phyloP scores from a whole-genome alignment of 495 filamentous ascomycete species.

The Podospora pseudopauciseta region DNA sequence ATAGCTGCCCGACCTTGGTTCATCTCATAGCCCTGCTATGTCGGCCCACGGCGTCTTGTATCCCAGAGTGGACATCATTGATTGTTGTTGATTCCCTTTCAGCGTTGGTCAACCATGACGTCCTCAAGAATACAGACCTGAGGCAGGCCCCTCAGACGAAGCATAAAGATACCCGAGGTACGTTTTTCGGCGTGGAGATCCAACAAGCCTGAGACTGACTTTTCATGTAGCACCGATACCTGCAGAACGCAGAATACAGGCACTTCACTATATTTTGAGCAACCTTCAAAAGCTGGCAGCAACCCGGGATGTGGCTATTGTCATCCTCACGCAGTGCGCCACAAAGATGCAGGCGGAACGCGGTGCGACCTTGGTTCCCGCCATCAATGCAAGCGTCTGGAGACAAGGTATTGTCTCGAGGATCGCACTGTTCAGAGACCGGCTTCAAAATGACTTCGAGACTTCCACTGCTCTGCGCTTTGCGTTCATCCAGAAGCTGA shows the following conservation, averaged over 20 bases:
- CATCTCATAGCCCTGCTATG: slow-evolving; percentile 73
- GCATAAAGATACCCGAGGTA: not conserved
- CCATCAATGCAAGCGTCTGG: slow-evolving; percentile 65
- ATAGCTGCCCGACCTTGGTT: slow-evolving; percentile 55
- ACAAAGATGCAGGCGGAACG: slow-evolving; percentile 61
- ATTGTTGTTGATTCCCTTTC: slow-evolving; percentile 77
- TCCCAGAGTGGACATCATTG: slow-evolving; percentile 57
- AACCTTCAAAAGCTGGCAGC: slow-evolving; percentile 64
- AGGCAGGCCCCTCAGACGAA: not conserved
- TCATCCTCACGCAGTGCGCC: slow-evolving; percentile 67
- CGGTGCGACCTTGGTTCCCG: slow-evolving; percentile 64
- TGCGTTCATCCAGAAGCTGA: slow-evolving; percentile 44
- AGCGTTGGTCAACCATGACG: slow-evolving; percentile 67
- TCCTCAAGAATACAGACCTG: slow-evolving; percentile 44
- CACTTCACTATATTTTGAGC: slow-evolving; percentile 44
- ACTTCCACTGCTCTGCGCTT: slow-evolving; percentile 35
- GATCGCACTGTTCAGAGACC: slow-evolving; percentile 70
- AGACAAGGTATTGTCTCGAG: slow-evolving; percentile 63
- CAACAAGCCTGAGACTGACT: slow-evolving; percentile 11
- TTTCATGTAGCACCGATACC: slow-evolving; percentile 30
- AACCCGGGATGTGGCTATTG: slow-evolving; percentile 61
- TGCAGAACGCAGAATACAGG: slow-evolving; percentile 40
- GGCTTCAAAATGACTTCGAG: slow-evolving; percentile 32
- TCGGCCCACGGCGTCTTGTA: slow-evolving; percentile 56
- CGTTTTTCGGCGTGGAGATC: not conserved